Base-by-base conservation (phyloP, 2,329 filamentous ascomycete species). In the Fusarium sambucinum region DNA sequence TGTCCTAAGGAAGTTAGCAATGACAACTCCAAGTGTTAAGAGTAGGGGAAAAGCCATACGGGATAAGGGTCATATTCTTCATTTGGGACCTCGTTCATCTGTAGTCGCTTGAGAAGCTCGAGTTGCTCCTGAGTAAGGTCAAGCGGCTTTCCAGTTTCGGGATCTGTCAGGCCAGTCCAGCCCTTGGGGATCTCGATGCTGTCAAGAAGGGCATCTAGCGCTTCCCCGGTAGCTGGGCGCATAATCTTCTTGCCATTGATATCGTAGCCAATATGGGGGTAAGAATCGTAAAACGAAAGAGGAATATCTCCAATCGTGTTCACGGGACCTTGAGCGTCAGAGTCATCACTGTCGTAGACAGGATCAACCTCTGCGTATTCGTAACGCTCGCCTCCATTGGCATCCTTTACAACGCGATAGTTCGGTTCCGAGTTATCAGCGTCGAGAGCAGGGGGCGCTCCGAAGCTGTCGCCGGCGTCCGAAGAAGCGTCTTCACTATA, bases 211-310 rank as follows among this genome's bases (percentile, higher is more conserved):
- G 94, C 93, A 83, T 99, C 96, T 32, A 99, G 83, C 35, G 96
- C 96, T 77, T 97, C 92, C 53, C 95, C 95, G 72, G 94, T 95
- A 6, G 96, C 96, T 9, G 96, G 96, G 53, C 96, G 91, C 90
- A 97, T 92, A 69, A 99, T 97, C 80, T 92, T 96, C 86, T 96
- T 97, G 79, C 96, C 96, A 79, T 99, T 97, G 82, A 99, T 98
- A 75, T 97, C 93, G 81, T 99, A 99, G 62, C 96, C 96, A 77
- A 99, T 97, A 78, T 99, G 96, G 51, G 96, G 96, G 77, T 97
- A 99, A 35, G 93, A 92, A 78, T 99, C 96, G 83, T 99, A 99
- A 81, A 97, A 98, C 5, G 92, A 91, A 50, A 98, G 83, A 7
- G 94, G 93, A 63, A 99, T 99, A 77, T 98, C 86, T 71, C 96